These are phyloP conservation scores for Calonectria crousiana DNA, from an alignment of 2,329 filamentous ascomycete genomes.

Conservation along the genomic window DNA sequence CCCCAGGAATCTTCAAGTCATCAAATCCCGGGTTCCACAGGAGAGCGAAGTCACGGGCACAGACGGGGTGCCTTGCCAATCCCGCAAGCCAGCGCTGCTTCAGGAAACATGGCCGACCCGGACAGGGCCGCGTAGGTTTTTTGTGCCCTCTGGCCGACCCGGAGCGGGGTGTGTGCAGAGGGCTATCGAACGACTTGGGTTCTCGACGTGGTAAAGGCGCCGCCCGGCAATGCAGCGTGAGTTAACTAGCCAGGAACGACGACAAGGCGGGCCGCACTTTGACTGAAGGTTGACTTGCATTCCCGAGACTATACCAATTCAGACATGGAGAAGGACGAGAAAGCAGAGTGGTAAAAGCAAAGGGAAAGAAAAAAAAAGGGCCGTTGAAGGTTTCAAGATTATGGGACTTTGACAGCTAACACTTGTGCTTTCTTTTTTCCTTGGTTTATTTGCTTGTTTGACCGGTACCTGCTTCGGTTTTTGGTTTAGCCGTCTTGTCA, in stretches of 20 bases:
- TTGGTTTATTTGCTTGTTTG: background rate
- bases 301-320: constrained; percentile 23
- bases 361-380: background rate
- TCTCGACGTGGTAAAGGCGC: constrained; percentile 12
- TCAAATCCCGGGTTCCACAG: constrained; percentile 20
- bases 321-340: background rate
- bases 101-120: constrained; percentile 19
- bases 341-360: background rate
- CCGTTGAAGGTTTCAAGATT: constrained; percentile 15
- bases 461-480: background rate
- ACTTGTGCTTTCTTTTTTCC: background rate
- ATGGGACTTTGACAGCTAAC: background rate
- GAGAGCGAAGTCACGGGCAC: constrained; percentile 17
- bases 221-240: constrained; percentile 6
- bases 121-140: constrained; percentile 4
- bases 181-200: constrained; percentile 18
- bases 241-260: background rate
- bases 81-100: constrained; percentile 25
- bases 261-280: constrained; percentile 8
- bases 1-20: constrained; percentile 8
- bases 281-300: constrained; percentile 22
- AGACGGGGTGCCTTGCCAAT: constrained; percentile 12
- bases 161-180: background rate
- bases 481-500: background rate
- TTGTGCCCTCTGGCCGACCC: background rate